Evolutionary conservation across 345 rosid genomes (phyloP), one percentile per base, ranked within the genome.

Genomic region (Lumnitzera littorea): DNA sequence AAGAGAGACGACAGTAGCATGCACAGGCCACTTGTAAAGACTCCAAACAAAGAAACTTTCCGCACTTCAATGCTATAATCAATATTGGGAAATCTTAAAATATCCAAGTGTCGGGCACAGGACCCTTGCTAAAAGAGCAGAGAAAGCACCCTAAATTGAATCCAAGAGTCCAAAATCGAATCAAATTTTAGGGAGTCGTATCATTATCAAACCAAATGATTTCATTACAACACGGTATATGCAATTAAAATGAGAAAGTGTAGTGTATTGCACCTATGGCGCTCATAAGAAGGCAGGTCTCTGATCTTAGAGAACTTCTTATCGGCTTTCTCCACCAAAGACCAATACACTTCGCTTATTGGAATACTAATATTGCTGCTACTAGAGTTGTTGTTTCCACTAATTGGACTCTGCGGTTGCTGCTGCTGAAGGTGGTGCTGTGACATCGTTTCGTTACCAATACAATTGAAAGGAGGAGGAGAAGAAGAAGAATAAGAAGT

Each of bases 281-380:
- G 96, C 60, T 92, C 96, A 65, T 92, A 87, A 76, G 76, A 92
- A 4, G 98, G 98, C 73, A 92, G 80, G 84, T 89, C 96, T 71
- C 96, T 85, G 88, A 92, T 92, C 80, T 92, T 92, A 9, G 96
- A 89, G 80, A 92, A 89, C 82, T 92, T 92, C 72, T 81, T 89
- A 61, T 92, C 98, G 5, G 98, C 96, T 81, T 89, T 87, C 72
- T 87, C 92, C 15, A 89, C 98, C 64, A 92, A 84, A 46, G 98
- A 79, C 96, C 96, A 89, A 61, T 87, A 92, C 49, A 79, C 82
- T 79, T 92, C 98, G 65, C 78, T 89, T 67, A 87, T 89, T 47
- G 94, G 91, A 61, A 92, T 78, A 65, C 56, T 70, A 62, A 23
- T 60, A 15, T 20, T 62, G 51, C 50, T 71, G 57, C 62, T 76